phyloP scores from a whole-genome alignment of 306 rosid genomes.

The Malus domestica region ASM211411v1 NC_041804.1:26709001-26709500 shows the following conservation, averaged over 20 bases:
- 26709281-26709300: constrained; percentile 63
- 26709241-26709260: constrained; percentile 93
- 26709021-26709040: not conserved
- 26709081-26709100: not conserved
- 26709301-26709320: constrained; percentile 83
- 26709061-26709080: not conserved
- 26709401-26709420: not conserved
- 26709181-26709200: not conserved
- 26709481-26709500: too few species aligned
- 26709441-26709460: too few species aligned
- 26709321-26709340: constrained; percentile 22
- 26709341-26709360: not conserved
- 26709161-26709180: constrained; percentile 6
- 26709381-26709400: not conserved
- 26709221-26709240: constrained; percentile 77
- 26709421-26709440: not conserved
- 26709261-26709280: constrained; percentile 83
- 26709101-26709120: not conserved
- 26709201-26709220: constrained; percentile 93
- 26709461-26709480: too few species aligned
- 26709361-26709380: not conserved
- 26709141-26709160: not conserved
- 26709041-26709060: not conserved
- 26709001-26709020: not conserved
- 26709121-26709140: not conserved